Evolutionary conservation across 148 eudicot species (phyloP).

Genomic region (Vaccinium corymbosum): DNA sequence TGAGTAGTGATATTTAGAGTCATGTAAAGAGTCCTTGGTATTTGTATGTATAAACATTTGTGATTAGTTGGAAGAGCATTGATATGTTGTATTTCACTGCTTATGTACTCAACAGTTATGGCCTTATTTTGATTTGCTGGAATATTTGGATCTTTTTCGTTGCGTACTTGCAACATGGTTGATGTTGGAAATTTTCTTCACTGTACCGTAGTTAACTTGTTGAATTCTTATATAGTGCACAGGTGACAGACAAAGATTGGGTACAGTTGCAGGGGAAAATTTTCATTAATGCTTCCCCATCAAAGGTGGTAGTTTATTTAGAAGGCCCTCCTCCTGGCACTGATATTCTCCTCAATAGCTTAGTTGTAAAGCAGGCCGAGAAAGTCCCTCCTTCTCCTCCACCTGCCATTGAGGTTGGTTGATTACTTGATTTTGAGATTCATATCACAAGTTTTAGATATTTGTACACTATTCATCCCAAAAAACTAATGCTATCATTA

Average conservation of each 20-base stretch:
- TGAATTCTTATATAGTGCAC: slow-evolving; percentile 43
- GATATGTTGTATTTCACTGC: no score
- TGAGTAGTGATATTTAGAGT: no score
- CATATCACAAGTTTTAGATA: neutral
- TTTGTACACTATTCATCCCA: neutral
- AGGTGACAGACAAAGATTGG: slow-evolving; percentile 91
- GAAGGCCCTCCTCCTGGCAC: slow-evolving; percentile 97
- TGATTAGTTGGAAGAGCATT: no score
- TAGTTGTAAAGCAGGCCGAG: slow-evolving; percentile 70
- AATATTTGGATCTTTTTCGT: neutral
- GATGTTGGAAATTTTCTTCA: neutral
- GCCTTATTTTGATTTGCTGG: neutral
- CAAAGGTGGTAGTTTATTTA: slow-evolving; percentile 61
- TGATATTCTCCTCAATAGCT: slow-evolving; percentile 74
- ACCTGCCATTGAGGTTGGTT: slow-evolving; percentile 68
- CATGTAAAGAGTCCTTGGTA: no score
- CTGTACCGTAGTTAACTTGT: neutral
- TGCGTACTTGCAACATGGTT: neutral
- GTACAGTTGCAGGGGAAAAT: slow-evolving; percentile 72
- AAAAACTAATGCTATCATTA: neutral
- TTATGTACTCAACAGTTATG: neutral
- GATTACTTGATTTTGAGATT: neutral
- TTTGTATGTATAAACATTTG: no score
- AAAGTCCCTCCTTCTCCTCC: slow-evolving; percentile 78
- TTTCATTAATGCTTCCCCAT: slow-evolving; percentile 67